Percentiles rank a stretch among this genome's conserved stretches.
phyloP scores from a whole-genome alignment of 768 basidiomycete species.

The Scleroderma bovista region DNA sequence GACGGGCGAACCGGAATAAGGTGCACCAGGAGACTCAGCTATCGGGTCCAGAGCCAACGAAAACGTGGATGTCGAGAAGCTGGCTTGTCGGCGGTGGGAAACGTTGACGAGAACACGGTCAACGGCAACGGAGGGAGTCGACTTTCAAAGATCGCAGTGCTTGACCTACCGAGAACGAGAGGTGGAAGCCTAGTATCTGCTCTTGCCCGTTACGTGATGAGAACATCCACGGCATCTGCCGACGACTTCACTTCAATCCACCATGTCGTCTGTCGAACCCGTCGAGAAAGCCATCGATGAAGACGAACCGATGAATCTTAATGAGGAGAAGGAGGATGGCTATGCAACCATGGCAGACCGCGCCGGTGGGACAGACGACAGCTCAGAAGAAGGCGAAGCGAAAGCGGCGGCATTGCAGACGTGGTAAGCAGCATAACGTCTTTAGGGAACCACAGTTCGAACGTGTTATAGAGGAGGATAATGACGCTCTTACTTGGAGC shows the following conservation, averaged over 20 bases:
- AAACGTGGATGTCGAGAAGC: conserved; percentile 43
- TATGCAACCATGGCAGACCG: conserved; percentile 48
- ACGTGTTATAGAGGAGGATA: conserved; percentile 39
- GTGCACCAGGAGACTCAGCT: conserved; percentile 26
- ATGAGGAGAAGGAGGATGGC: conserved; percentile 48
- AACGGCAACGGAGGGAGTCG: too few species aligned
- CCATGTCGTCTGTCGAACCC: conserved; percentile 46
- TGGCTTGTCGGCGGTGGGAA: too few species aligned
- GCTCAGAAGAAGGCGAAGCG: conserved; percentile 81
- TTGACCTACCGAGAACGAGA: too few species aligned
- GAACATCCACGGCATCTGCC: too few species aligned
- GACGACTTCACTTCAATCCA: conserved; percentile 21
- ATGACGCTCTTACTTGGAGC: conserved; percentile 72
- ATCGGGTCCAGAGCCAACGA: conserved; percentile 46
- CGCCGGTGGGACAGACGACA: conserved; percentile 57
- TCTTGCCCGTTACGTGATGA: too few species aligned
- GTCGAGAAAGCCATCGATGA: conserved; percentile 30
- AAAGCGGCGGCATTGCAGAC: conserved; percentile 57
- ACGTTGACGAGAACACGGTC: too few species aligned
- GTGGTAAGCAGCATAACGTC: conserved; percentile 31
- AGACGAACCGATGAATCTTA: conserved; percentile 64
- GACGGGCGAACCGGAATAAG: conserved; percentile 34
- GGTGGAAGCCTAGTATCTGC: too few species aligned
- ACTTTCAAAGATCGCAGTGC: too few species aligned
- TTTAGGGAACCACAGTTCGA: conserved; percentile 4